phyloP scores from a whole-genome alignment of 2,329 filamentous ascomycete genomes.

The Neonectria coccinea region DNA sequence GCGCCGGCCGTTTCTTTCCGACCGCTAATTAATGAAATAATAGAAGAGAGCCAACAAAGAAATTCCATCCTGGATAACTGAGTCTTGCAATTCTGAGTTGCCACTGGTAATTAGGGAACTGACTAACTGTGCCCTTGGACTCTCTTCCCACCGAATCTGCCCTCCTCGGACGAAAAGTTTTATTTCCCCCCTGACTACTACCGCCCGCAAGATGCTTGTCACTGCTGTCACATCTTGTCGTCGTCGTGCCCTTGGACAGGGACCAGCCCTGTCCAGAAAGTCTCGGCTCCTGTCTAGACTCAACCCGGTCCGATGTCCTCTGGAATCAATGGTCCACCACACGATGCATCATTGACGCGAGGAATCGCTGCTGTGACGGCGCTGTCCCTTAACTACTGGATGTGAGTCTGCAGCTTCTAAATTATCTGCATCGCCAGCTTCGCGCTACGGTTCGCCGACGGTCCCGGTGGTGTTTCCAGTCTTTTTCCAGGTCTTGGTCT shows the following conservation, averaged over 20 bases:
- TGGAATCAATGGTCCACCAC: conserved; percentile 34
- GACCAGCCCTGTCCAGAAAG: conserved; percentile 31
- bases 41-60: not conserved
- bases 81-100: not conserved
- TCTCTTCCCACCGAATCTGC: conserved; percentile 11
- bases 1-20: conserved; percentile 4
- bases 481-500: not conserved
- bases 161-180: conserved; percentile 31
- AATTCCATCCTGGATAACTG: not conserved
- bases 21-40: not conserved
- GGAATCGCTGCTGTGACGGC: conserved; percentile 32
- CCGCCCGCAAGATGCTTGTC: conserved; percentile 10
- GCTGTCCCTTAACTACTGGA: conserved; percentile 26
- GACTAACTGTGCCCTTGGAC: conserved; percentile 14
- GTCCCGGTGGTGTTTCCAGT: conserved; percentile 12
- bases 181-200: conserved; percentile 38
- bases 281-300: conserved; percentile 31
- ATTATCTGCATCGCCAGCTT: conserved; percentile 16
- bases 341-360: conserved; percentile 35
- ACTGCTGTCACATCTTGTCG: conserved; percentile 6
- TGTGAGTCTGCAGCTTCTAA: conserved; percentile 24
- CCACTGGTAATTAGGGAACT: conserved; percentile 3
- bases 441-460: conserved; percentile 26
- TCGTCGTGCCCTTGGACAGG: conserved; percentile 27
- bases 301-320: conserved; percentile 22